phyloP scores from a whole-genome alignment of 2,329 filamentous ascomycete species.

The Tolypocladium tundrense region DNA sequence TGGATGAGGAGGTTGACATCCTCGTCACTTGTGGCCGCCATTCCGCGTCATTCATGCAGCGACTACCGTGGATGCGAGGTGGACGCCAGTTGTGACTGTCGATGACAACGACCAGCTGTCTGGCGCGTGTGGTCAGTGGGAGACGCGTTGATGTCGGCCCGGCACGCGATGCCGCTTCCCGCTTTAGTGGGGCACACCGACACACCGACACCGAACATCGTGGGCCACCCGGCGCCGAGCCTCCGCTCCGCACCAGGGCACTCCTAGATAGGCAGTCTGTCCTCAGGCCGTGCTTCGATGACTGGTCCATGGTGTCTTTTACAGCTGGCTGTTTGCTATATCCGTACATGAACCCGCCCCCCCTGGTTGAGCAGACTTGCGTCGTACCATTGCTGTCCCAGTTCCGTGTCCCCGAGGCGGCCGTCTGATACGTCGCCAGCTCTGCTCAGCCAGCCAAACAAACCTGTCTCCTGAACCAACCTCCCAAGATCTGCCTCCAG shows the following conservation, averaged over 20 bases:
- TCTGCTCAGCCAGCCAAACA: neutral
- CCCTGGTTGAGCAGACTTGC: neutral
- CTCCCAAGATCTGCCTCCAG: neutral
- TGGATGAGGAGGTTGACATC: conserved; percentile 24
- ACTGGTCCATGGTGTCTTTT: neutral
- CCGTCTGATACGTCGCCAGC: neutral
- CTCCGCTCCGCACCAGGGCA: neutral
- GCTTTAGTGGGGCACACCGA: neutral
- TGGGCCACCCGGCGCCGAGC: neutral
- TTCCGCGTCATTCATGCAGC: conserved; percentile 3
- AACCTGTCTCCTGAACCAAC: neutral
- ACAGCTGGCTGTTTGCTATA: neutral
- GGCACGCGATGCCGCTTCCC: neutral
- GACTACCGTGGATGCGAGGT: too few relatives aligned
- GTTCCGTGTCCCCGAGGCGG: neutral
- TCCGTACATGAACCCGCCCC: neutral
- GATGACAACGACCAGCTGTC: neutral
- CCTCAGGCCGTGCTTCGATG: neutral
- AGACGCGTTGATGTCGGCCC: neutral
- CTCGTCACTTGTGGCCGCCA: conserved; percentile 17
- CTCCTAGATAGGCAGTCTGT: neutral
- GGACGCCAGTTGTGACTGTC: neutral
- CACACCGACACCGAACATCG: neutral
- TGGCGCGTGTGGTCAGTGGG: neutral
- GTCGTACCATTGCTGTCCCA: neutral